Percentiles rank a stretch among this genome's conserved stretches.
phyloP scores from a whole-genome alignment of 1,139 yeast species.

The Torulaspora pretoriensis region DNA sequence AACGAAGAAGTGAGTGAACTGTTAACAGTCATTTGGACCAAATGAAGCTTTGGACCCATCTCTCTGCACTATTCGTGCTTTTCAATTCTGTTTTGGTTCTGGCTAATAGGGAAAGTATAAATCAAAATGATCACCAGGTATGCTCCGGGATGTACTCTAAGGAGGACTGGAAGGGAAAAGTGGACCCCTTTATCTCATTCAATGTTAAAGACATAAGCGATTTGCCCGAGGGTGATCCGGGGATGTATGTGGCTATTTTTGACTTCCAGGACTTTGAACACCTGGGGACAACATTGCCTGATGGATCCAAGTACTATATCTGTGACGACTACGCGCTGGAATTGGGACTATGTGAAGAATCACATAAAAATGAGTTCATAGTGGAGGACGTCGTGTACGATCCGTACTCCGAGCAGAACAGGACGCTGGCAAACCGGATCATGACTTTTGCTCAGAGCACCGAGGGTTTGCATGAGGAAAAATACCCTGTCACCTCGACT shows the following conservation, averaged over 20 bases:
- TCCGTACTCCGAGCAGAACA: conserved; percentile 40
- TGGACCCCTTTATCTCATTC: conserved; percentile 58
- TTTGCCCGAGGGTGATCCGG: conserved; percentile 37
- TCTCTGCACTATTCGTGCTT: conserved; percentile 5
- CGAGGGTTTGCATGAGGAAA: conserved; percentile 56
- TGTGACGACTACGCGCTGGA: conserved; percentile 72
- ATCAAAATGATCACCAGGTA: conserved; percentile 51
- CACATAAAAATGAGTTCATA: conserved; percentile 59
- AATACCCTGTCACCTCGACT: conserved; percentile 64
- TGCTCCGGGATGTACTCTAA: conserved; percentile 90
- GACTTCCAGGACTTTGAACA: conserved; percentile 74
- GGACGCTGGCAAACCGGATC: conserved; percentile 45
- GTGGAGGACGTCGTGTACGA: conserved; percentile 39
- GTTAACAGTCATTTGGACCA: neutral
- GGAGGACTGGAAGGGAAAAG: conserved; percentile 80
- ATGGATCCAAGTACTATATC: conserved; percentile 49
- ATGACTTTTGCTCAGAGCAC: conserved; percentile 53
- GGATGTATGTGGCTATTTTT: conserved; percentile 67
- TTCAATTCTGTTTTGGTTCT: conserved; percentile 16
- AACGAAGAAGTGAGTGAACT: neutral
- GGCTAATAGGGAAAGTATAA: conserved; percentile 51
- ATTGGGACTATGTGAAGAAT: conserved; percentile 51
- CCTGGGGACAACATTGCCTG: conserved; percentile 49
- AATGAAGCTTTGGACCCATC: conserved; percentile 8
- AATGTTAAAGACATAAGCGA: conserved; percentile 43